phyloP scores from a whole-genome alignment of 1,284 basidiomycete genomes.

The Sanghuangporus weigelae region DNA sequence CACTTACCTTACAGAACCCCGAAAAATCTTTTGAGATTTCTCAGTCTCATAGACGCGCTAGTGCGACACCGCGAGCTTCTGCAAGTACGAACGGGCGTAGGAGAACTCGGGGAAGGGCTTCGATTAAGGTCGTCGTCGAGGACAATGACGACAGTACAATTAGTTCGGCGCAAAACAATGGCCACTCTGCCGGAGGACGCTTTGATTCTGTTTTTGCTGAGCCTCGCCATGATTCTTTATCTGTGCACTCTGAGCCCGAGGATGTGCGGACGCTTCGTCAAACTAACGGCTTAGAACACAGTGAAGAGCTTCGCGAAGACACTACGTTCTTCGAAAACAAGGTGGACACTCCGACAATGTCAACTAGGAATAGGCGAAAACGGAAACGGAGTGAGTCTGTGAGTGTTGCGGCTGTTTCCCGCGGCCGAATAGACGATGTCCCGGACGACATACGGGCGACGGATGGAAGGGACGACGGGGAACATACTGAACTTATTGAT shows the following conservation, averaged over 20 bases:
- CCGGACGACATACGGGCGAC: neutral
- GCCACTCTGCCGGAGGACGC: too few relatives aligned
- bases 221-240: too few relatives aligned
- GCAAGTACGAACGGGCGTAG: neutral
- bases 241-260: too few relatives aligned
- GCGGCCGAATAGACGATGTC: neutral
- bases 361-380: neutral
- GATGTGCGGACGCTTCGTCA: neutral
- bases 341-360: neutral
- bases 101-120: neutral
- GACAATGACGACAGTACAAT: neutral
- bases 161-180: neutral
- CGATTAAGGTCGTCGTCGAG: neutral
- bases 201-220: too few relatives aligned
- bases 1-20: neutral
- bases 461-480: neutral
- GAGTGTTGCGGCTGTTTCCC: neutral
- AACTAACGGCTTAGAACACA: neutral
- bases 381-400: neutral
- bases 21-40: neutral
- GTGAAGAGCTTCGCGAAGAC: neutral
- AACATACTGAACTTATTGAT: neutral
- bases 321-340: neutral
- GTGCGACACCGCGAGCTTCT: neutral
- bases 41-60: neutral